Base-by-base conservation (phyloP, 2,329 filamentous ascomycete genomes). In the Paradendryphiella salina region DNA sequence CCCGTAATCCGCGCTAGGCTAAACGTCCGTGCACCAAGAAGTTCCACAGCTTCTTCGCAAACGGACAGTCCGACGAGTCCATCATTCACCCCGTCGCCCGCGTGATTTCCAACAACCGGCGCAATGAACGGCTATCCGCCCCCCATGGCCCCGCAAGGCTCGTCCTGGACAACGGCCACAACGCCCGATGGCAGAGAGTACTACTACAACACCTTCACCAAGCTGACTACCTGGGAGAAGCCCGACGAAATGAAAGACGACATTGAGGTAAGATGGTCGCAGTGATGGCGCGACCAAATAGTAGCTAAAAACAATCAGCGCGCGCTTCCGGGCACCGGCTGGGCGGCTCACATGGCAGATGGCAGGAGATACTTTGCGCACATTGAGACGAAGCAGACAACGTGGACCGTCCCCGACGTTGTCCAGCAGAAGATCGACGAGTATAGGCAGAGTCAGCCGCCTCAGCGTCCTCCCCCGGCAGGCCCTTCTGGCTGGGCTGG, bases 291-390 rank as follows among this genome's bases (percentile, higher is more conserved):
- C 29, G 5, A 8, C n/a, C 2, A 10, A 20, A 10, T 35, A 10
- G 15, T 38, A 14, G 23, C 59, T 68, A 38, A 66, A 47, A 20
- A 14, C n/a, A 14, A 55, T 51, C 70, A 92, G 90, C 88, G 88
- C 69, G 89, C 89, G 46, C 81, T 95, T 39, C 82, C 87, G 42
- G 86, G 87, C 64, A 89, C 94, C 63, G 89, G 89, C 58, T 99
- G 92, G 91, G 94, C 93, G 68, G 90, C 96, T 87, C 20, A 86
- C 34, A 32, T 89, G 17, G 85, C 91, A 56, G 89, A 90, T 58
- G 94, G 93, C 38, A 85, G 87, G 65, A 90, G 93, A 70, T 99
- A 99, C 76, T 99, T 91, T 65, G 93, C 92, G 74, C 94, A 99
- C 73, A 89, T 86, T 28, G 88, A 95, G 74, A 92, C 89, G 36